Conservation (phyloP, 371 early-diverging fungal species). For the Syncephalastrum racemosum region DNA sequence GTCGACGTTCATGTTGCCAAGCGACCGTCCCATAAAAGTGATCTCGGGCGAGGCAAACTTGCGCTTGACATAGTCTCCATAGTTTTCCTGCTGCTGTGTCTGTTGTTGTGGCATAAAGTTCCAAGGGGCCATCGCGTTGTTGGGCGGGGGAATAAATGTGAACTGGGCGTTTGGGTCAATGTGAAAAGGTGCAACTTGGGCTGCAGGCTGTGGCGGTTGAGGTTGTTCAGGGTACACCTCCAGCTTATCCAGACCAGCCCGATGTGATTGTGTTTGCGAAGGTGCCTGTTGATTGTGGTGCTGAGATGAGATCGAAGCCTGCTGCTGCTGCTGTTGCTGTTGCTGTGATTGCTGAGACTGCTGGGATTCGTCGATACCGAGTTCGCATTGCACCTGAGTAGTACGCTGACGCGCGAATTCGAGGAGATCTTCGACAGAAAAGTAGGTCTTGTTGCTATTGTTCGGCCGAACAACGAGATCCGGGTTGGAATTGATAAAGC, state of each 20-base stretch:
- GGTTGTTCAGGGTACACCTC: constrained; percentile 5
- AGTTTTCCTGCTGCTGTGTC: constrained; percentile 11
- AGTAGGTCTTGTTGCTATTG: constrained; percentile 20
- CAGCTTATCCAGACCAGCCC: no score
- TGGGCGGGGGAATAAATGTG: constrained; percentile 33
- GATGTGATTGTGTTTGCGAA: no score
- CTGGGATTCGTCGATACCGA: constrained; percentile 22
- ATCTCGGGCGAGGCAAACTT: constrained; percentile 26
- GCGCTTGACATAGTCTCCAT: constrained; percentile 30
- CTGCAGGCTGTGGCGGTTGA: constrained; percentile 7
- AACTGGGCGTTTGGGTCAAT: constrained; percentile 50
- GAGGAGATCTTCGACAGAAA: constrained; percentile 59
- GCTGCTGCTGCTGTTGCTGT: constrained; percentile 18
- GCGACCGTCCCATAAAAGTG: constrained; percentile 44
- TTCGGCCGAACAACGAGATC: constrained; percentile 25
- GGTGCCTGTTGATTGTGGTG: constrained; percentile 3
- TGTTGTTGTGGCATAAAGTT: constrained; percentile 7
- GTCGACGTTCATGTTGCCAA: constrained; percentile 25
- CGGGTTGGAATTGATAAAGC: constrained; percentile 55
- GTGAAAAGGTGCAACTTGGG: constrained; percentile 29
- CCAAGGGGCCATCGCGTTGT: constrained; percentile 1
- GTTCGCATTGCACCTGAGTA: constrained; percentile 45
- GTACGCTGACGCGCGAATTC: constrained; percentile 49
- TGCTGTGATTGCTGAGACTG: constrained; percentile 13
- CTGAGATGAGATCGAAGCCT: constrained; percentile 11